phyloP scores from a whole-genome alignment of 129 eudicot species.

The sunflower (Helianthus annuus) region HanXRQr2.0-SUNRISE NC_035433.2:4455221-4455720 shows the following conservation, averaged over 20 bases:
- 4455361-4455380: constrained; percentile 83
- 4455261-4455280: constrained; percentile 58
- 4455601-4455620: constrained; percentile 19
- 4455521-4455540: constrained; percentile 48
- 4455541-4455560: constrained; percentile 25
- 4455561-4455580: constrained; percentile 14
- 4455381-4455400: constrained; percentile 76
- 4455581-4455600: constrained; percentile 9
- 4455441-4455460: constrained; percentile 58
- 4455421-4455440: constrained; percentile 82
- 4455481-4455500: neutral
- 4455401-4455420: constrained; percentile 76
- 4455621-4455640: neutral
- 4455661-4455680: no score
- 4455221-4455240: constrained; percentile 83
- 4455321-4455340: constrained; percentile 70
- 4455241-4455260: constrained; percentile 69
- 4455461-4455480: constrained; percentile 32
- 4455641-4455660: constrained; percentile 20
- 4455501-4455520: constrained; percentile 7
- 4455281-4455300: constrained; percentile 49
- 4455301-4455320: constrained; percentile 66
- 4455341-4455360: constrained; percentile 53
- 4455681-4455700: no score
- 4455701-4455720: constrained; percentile 3